Conservation (phyloP, 2,329 filamentous ascomycete species). For the Monosporascus sp. region DNA sequence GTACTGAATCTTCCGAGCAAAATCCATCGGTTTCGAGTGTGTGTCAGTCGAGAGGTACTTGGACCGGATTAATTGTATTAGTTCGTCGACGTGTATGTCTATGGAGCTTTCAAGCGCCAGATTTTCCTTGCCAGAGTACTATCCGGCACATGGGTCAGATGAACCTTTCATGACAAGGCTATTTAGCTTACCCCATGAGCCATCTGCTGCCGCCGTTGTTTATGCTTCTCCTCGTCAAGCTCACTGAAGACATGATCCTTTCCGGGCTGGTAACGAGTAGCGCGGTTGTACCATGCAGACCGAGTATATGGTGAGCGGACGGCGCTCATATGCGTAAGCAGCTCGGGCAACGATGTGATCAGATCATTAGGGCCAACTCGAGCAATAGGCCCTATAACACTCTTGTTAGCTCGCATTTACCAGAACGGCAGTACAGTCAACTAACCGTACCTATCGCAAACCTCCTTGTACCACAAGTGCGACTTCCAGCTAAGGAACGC, state of each 20-base stretch:
- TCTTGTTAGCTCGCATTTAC: background rate
- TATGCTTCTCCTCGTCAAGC: constrained; percentile 43
- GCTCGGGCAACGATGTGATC: constrained; percentile 6
- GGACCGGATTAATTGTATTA: constrained; percentile 37
- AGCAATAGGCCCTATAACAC: constrained; percentile 3
- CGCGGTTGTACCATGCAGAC: constrained; percentile 39
- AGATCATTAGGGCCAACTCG: constrained; percentile 5
- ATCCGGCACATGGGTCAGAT: constrained; percentile 1
- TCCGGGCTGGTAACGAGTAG: constrained; percentile 42
- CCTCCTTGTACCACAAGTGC: background rate
- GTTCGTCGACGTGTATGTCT: constrained; percentile 39
- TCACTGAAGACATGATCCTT: constrained; percentile 49
- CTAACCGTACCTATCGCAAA: background rate
- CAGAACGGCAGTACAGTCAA: too few species aligned
- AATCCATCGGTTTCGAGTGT: constrained; percentile 33
- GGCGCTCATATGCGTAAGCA: constrained; percentile 24
- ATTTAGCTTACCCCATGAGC: constrained; percentile 38
- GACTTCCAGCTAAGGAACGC: background rate
- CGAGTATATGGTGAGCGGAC: constrained; percentile 36
- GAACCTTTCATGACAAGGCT: background rate
- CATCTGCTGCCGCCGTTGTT: constrained; percentile 41
- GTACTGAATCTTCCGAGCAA: constrained; percentile 42
- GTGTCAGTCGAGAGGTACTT: constrained; percentile 30
- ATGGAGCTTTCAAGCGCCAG: constrained; percentile 43
- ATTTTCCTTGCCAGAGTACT: constrained; percentile 54